These are phyloP conservation scores for Aureobasidium namibiae DNA, from an alignment of 2,329 filamentous ascomycete genomes.

Conservation along the genomic window DNA sequence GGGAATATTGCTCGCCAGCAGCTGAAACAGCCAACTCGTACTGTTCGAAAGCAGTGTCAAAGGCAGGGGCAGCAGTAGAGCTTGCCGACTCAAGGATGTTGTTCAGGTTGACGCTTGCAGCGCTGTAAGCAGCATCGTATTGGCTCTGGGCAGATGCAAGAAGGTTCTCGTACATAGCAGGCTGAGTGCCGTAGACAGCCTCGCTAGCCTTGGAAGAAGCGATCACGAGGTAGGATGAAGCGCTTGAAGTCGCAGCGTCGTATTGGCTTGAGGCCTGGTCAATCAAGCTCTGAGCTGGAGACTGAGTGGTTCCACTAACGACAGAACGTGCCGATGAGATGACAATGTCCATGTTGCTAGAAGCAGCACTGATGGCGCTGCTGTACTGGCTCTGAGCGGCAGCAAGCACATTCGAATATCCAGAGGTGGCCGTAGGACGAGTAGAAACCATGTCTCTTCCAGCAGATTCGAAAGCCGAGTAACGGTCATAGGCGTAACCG, in stretches of 20 bases:
- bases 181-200: slow-evolving; percentile 53
- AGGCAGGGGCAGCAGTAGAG: slow-evolving; percentile 18
- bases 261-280: slow-evolving; percentile 25
- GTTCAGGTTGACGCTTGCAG: slow-evolving; percentile 25
- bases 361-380: slow-evolving; percentile 26
- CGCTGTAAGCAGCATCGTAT: slow-evolving; percentile 27
- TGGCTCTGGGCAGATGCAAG: slow-evolving; percentile 50
- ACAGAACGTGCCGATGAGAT: slow-evolving; percentile 20
- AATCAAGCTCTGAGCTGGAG: slow-evolving; percentile 23
- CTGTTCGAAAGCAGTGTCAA: slow-evolving; percentile 23
- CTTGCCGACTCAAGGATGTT: slow-evolving; percentile 20
- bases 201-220: slow-evolving; percentile 12
- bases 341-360: slow-evolving; percentile 21
- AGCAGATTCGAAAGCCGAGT: slow-evolving; percentile 64
- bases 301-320: slow-evolving; percentile 17
- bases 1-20: slow-evolving; percentile 38
- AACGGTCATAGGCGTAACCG: slow-evolving; percentile 69
- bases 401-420: slow-evolving; percentile 63
- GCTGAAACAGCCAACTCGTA: slow-evolving; percentile 24
- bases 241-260: slow-evolving; percentile 22
- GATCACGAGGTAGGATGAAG: slow-evolving; percentile 12
- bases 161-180: slow-evolving; percentile 60
- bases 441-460: slow-evolving; percentile 52
- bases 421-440: slow-evolving; percentile 44
- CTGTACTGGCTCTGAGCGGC: slow-evolving; percentile 44